Conservation (phyloP, 2,329 filamentous ascomycete species). For the Colletotrichum noveboracense region DNA sequence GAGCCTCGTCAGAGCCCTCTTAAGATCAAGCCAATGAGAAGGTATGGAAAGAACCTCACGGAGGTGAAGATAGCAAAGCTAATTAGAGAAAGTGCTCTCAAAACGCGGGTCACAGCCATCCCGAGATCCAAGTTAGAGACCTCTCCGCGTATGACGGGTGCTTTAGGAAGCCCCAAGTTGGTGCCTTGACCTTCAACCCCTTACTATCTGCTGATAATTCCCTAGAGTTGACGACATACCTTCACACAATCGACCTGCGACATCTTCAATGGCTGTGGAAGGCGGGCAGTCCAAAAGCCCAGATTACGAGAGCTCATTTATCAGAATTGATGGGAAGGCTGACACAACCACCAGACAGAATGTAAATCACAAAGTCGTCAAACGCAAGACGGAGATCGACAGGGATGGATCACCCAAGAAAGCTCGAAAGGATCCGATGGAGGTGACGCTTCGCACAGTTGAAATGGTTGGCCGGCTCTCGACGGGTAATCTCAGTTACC, state of each 20-base stretch:
- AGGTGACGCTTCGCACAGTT: not conserved
- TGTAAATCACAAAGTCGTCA: not conserved
- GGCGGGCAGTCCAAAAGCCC: not conserved
- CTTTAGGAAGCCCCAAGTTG: not conserved
- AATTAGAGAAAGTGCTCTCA: not conserved
- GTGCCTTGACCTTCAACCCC: not conserved
- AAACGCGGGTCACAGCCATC: not conserved
- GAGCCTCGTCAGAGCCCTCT: not conserved
- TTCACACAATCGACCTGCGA: not conserved
- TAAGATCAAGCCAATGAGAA: not conserved
- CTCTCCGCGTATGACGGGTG: not conserved
- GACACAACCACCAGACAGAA: not conserved
- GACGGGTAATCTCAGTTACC: not conserved
- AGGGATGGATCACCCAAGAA: not conserved
- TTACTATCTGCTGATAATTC: not conserved
- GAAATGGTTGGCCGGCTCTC: not conserved
- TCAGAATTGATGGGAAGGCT: not conserved
- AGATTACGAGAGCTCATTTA: not conserved
- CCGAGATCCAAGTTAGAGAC: not conserved
- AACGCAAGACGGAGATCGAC: not conserved
- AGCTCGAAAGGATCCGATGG: not conserved
- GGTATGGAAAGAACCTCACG: not conserved
- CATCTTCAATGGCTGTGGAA: constrained; percentile 2
- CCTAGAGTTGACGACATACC: not conserved
- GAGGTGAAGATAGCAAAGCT: not conserved